Conservation (phyloP, 495 filamentous ascomycete genomes). For the Trichoderma reesei region DNA sequence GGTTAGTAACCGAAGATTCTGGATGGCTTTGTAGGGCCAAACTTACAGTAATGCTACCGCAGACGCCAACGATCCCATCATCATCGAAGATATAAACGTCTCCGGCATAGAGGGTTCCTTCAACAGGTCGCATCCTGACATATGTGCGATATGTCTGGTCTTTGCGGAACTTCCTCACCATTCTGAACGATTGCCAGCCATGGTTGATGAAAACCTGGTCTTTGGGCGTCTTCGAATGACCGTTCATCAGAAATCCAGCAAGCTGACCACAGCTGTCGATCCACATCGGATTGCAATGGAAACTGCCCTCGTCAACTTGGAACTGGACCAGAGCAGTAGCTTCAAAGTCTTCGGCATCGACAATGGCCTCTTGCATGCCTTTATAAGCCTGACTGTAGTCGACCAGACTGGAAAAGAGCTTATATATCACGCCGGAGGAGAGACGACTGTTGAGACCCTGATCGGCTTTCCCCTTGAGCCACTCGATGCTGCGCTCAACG, state of each 20-base stretch:
- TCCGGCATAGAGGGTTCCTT: constrained; percentile 41
- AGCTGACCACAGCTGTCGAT: constrained; percentile 49
- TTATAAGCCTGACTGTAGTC: constrained; percentile 49
- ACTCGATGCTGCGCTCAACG: constrained; percentile 47
- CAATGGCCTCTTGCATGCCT: constrained; percentile 51
- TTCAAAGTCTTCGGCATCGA: constrained; percentile 39
- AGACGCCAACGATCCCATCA: constrained; percentile 46
- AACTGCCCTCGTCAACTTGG: constrained; percentile 40
- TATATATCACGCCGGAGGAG: constrained; percentile 52
- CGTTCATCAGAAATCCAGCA: constrained; percentile 61
- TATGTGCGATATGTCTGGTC: constrained; percentile 52
- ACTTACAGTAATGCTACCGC: constrained; percentile 36
- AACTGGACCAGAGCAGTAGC: constrained; percentile 30
- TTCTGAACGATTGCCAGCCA: constrained; percentile 52
- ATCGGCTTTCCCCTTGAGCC: constrained; percentile 46
- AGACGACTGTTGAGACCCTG: constrained; percentile 49
- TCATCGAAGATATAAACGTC: constrained; percentile 60
- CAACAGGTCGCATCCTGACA: constrained; percentile 49
- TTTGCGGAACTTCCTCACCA: constrained; percentile 43
- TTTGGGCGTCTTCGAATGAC: constrained; percentile 46
- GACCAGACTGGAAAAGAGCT: constrained; percentile 46
- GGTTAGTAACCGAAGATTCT: neutral
- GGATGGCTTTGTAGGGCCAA: neutral
- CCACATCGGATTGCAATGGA: constrained; percentile 50
- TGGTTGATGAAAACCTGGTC: constrained; percentile 56